These are phyloP conservation scores for Fusarium sp. DNA, from an alignment of 2,329 filamentous ascomycete species.

Conservation along the genomic window DNA sequence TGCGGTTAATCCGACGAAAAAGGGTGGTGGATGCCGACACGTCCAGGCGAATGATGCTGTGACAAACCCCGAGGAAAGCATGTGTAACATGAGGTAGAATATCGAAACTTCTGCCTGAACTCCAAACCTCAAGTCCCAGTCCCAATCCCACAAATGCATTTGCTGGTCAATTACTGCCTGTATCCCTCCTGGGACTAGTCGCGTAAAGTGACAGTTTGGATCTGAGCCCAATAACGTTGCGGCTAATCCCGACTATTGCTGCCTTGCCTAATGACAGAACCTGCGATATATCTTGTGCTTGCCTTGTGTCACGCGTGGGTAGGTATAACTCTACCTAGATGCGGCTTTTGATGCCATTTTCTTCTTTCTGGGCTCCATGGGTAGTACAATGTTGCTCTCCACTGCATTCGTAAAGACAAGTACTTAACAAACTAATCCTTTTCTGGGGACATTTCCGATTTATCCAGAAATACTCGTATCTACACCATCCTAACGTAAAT, in stretches of 20 bases:
- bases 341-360: too few relatives aligned
- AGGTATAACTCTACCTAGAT: too few relatives aligned
- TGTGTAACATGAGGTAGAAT: slow-evolving; percentile 30
- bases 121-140: slow-evolving; percentile 15
- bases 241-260: too few relatives aligned
- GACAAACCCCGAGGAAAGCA: slow-evolving; percentile 36
- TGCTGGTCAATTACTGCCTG: background rate
- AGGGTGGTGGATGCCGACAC: slow-evolving; percentile 29
- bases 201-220: background rate
- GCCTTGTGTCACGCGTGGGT: too few relatives aligned
- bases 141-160: slow-evolving; percentile 1
- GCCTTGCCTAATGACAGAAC: too few relatives aligned
- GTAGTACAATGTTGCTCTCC: too few relatives aligned
- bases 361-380: too few relatives aligned
- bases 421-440: background rate
- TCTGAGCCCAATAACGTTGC: background rate
- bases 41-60: slow-evolving; percentile 29
- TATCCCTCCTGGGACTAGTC: background rate
- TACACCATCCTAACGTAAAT: background rate
- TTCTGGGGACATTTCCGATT: slow-evolving; percentile 9
- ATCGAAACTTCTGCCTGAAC: slow-evolving; percentile 23
- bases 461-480: background rate
- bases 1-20: slow-evolving; percentile 37
- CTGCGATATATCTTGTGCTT: too few relatives aligned
- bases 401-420: too few relatives aligned